These are phyloP conservation scores for Hanseniaspora guilliermondii DNA, from an alignment of 805 yeast genomes.

Conservation along the genomic window DNA sequence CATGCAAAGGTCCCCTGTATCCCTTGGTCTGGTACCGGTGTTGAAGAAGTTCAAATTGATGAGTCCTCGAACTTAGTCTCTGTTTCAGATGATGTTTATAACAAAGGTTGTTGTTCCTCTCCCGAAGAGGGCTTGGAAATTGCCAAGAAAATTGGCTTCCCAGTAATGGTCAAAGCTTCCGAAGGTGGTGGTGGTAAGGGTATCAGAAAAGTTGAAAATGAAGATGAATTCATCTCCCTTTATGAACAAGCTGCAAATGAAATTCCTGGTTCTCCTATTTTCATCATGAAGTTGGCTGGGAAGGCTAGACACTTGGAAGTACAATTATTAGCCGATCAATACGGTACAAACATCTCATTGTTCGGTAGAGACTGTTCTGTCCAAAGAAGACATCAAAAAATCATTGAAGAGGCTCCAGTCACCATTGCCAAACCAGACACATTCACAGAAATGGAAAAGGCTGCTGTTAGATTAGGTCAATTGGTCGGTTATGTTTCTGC, in stretches of 20 bases:
- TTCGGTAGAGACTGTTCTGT: slow-evolving; percentile 99
- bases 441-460: slow-evolving; percentile 83
- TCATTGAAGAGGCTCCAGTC: slow-evolving; percentile 98
- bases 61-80: slow-evolving; percentile 64
- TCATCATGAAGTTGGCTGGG: slow-evolving; percentile 95
- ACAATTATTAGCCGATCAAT: slow-evolving; percentile 93
- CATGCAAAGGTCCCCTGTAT: slow-evolving; percentile 97
- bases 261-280: slow-evolving; percentile 97
- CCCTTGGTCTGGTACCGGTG: slow-evolving; percentile 99
- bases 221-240: slow-evolving; percentile 58
- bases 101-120: slow-evolving; percentile 72
- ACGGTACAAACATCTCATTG: slow-evolving; percentile 91
- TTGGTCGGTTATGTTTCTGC: slow-evolving; percentile 97
- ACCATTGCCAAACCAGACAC: slow-evolving; percentile 82
- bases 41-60: slow-evolving; percentile 66
- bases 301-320: slow-evolving; percentile 97
- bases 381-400: slow-evolving; percentile 98
- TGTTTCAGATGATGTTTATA: slow-evolving; percentile 71
- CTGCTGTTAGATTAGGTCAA: slow-evolving; percentile 93
- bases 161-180: slow-evolving; percentile 97
- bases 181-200: slow-evolving; percentile 99
- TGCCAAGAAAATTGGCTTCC: slow-evolving; percentile 86
- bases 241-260: slow-evolving; percentile 93
- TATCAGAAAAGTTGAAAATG: slow-evolving; percentile 86
- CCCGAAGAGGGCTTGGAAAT: slow-evolving; percentile 82